Percentiles rank a stretch among this genome's conserved stretches.
Conservation (phyloP, 139 green algal genomes). For the Gonium pectorale region DNA sequence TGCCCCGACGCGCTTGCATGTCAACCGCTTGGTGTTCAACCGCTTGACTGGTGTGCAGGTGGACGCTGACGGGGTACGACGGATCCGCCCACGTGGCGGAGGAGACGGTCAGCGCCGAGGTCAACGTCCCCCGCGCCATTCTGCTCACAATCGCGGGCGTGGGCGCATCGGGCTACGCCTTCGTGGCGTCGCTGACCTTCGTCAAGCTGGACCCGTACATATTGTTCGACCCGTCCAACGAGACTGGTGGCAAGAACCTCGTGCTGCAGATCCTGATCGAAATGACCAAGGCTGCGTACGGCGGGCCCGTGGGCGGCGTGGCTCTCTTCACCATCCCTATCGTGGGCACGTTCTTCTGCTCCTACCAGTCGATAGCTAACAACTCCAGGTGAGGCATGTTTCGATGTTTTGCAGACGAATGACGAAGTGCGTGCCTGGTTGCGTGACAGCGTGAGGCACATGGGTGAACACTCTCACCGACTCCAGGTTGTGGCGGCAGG, state of each 20-base stretch:
- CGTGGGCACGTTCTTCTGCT: constrained; percentile 9
- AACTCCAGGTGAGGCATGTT: constrained; percentile 7
- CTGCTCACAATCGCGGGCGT: not conserved
- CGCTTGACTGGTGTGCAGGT: not conserved
- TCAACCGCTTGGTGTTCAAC: too few relatives aligned
- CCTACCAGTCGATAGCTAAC: constrained; percentile 11
- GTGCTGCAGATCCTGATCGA: constrained; percentile 5
- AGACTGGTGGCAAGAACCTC: not conserved
- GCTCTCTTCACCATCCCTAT: constrained; percentile 8
- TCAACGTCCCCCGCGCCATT: not conserved
- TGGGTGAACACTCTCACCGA: too few relatives aligned
- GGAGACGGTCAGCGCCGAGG: not conserved
- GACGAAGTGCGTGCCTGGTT: too few relatives aligned
- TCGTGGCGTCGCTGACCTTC: not conserved
- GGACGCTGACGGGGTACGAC: constrained; percentile 2
- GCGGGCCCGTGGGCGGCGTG: not conserved
- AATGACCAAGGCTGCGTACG: not conserved
- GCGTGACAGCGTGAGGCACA: too few relatives aligned
- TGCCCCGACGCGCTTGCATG: too few relatives aligned
- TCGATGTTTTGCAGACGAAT: too few relatives aligned
- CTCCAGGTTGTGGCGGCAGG: too few relatives aligned
- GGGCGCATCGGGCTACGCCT: not conserved
- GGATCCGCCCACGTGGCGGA: not conserved
- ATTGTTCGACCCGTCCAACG: not conserved
- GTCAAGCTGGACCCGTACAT: not conserved